phyloP scores from a whole-genome alignment of 345 rosid species.

The Salix caprea region DNA sequence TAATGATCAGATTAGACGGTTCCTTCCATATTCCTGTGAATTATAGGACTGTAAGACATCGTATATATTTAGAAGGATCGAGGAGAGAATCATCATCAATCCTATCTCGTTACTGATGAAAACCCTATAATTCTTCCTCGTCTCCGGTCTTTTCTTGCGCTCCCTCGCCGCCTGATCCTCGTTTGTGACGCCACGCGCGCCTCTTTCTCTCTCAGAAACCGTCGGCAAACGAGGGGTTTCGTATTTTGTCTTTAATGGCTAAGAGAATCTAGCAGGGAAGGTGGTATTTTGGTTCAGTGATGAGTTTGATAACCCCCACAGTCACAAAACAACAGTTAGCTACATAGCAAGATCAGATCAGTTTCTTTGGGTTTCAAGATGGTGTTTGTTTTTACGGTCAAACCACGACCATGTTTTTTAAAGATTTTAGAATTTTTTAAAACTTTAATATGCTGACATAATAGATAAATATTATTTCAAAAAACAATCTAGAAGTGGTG shows the following conservation, averaged over 20 bases:
- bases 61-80: conserved; percentile 17
- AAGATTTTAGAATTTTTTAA: too few species aligned
- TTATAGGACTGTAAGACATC: background rate
- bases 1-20: conserved; percentile 24
- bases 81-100: conserved; percentile 18
- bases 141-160: conserved; percentile 20
- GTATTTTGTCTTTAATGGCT: background rate
- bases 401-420: too few species aligned
- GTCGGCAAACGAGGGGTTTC: conserved; percentile 1
- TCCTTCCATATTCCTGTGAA: conserved; percentile 14
- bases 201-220: conserved; percentile 6
- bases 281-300: background rate
- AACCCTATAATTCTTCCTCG: conserved; percentile 1
- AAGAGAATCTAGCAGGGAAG: background rate
- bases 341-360: conserved; percentile 8
- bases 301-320: conserved; percentile 1
- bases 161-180: conserved; percentile 24
- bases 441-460: too few species aligned
- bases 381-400: too few species aligned
- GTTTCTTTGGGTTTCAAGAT: conserved; percentile 9
- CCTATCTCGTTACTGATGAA: conserved; percentile 36
- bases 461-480: too few species aligned
- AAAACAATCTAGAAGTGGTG: too few species aligned
- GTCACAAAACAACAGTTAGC: conserved; percentile 15
- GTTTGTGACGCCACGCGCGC: conserved; percentile 24